Evolutionary conservation across 2,329 filamentous ascomycete species (phyloP).

Genomic region (Coniochaeta sp.): DNA sequence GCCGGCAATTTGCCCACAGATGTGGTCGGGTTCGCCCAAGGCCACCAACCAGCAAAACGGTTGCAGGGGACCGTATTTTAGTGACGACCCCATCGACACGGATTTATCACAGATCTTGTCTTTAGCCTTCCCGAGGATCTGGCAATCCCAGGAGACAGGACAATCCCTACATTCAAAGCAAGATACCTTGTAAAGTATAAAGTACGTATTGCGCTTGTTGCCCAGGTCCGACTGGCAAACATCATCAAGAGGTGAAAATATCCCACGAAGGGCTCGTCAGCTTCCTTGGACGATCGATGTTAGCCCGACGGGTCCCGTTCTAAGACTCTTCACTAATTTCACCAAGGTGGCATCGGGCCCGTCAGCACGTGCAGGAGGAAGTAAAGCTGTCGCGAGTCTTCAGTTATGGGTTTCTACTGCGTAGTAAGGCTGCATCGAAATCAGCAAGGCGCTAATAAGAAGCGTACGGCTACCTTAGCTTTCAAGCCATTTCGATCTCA

Average conservation of each 20-base stretch:
- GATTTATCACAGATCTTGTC: not conserved
- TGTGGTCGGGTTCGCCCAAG: not conserved
- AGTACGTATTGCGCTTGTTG: not conserved
- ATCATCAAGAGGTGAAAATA: not conserved
- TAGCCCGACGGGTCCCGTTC: not conserved
- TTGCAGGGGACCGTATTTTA: not conserved
- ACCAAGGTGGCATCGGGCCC: not conserved
- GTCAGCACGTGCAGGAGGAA: not conserved
- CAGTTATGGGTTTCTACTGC: not conserved
- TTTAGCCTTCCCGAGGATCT: not conserved
- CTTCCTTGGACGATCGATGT: not conserved
- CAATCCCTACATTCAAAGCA: not conserved
- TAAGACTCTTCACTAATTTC: not conserved
- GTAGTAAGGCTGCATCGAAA: not conserved
- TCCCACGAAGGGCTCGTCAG: not conserved
- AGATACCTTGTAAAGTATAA: not conserved
- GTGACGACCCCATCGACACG: not conserved
- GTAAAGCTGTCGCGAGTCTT: not conserved
- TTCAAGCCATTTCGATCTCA: not conserved
- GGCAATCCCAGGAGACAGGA: slow-evolving; percentile 1
- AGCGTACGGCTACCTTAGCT: not conserved
- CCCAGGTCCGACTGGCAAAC: not conserved
- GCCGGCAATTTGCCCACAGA: not conserved
- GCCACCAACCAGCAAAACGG: not conserved
- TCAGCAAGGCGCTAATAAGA: not conserved